A percentile compares a stretch with the other conserved stretches of the same genome.
phyloP scores from a whole-genome alignment of 2,329 filamentous ascomycete genomes.

The Onygenales sp. region DNA sequence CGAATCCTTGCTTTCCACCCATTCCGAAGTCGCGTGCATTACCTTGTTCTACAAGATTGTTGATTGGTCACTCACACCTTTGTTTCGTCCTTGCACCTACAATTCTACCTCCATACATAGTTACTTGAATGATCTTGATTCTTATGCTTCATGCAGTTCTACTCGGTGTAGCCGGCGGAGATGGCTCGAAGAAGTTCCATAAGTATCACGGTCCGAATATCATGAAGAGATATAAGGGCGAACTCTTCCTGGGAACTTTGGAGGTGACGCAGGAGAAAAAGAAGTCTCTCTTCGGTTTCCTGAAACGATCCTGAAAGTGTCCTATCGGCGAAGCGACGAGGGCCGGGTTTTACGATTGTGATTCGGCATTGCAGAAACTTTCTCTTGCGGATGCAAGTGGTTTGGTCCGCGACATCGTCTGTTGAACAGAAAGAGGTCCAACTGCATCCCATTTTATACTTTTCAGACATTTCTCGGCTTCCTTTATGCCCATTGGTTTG shows the following conservation, averaged over 20 bases:
- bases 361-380: too few relatives aligned
- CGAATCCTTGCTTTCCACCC: background rate
- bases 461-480: background rate
- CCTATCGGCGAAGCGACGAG: background rate
- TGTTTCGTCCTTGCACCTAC: too few relatives aligned
- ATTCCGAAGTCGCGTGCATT: background rate
- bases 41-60: background rate
- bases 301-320: background rate
- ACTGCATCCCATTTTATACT: too few relatives aligned
- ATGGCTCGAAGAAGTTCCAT: slow-evolving; percentile 60
- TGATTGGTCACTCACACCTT: background rate
- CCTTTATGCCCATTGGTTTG: background rate
- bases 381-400: background rate
- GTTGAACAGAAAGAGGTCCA: too few relatives aligned
- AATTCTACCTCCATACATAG: too few relatives aligned
- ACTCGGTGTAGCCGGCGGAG: slow-evolving; percentile 55
- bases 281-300: background rate
- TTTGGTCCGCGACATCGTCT: too few relatives aligned
- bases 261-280: background rate
- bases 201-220: slow-evolving; percentile 54
- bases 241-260: background rate
- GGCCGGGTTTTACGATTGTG: background rate
- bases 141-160: slow-evolving; percentile 39
- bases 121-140: background rate
- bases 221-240: slow-evolving; percentile 45